Conservation (phyloP, 441 rosid genomes). For the Adansonia gregorii region DNA sequence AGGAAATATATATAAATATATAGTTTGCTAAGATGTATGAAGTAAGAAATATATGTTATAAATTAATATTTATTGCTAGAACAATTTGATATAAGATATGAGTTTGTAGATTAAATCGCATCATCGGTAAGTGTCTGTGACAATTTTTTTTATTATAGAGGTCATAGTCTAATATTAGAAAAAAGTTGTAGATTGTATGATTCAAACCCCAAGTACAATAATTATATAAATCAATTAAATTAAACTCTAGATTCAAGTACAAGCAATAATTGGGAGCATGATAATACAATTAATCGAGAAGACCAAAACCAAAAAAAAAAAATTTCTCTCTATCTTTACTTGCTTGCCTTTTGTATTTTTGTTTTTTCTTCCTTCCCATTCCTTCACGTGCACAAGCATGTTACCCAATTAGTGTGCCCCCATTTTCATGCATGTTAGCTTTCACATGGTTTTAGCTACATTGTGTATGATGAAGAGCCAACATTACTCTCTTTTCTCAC, state of each 20-base stretch:
- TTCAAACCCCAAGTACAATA: too few relatives aligned
- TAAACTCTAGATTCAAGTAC: too few relatives aligned
- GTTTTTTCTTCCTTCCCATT: constrained; percentile 27
- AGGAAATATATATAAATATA: too few relatives aligned
- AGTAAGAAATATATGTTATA: too few relatives aligned
- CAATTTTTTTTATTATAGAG: too few relatives aligned
- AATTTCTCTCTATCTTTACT: not conserved
- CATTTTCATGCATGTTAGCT: constrained; percentile 39
- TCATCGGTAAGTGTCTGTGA: too few relatives aligned
- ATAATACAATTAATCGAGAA: constrained; percentile 22
- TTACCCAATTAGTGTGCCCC: constrained; percentile 29
- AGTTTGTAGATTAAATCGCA: not conserved
- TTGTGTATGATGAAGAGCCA: not conserved
- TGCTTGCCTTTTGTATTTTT: not conserved
- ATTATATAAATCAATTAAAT: too few relatives aligned
- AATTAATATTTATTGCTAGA: too few relatives aligned
- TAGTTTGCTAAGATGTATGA: too few relatives aligned
- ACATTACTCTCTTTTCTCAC: not conserved
- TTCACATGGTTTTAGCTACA: constrained; percentile 41
- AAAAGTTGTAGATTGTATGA: too few relatives aligned
- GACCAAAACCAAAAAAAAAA: constrained; percentile 17
- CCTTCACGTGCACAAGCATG: constrained; percentile 44
- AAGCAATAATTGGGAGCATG: too few relatives aligned
- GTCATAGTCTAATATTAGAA: too few relatives aligned
- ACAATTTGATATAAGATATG: not conserved